phyloP scores from a whole-genome alignment of 2,329 filamentous ascomycete species.

The Sporothrix globosa region DNA sequence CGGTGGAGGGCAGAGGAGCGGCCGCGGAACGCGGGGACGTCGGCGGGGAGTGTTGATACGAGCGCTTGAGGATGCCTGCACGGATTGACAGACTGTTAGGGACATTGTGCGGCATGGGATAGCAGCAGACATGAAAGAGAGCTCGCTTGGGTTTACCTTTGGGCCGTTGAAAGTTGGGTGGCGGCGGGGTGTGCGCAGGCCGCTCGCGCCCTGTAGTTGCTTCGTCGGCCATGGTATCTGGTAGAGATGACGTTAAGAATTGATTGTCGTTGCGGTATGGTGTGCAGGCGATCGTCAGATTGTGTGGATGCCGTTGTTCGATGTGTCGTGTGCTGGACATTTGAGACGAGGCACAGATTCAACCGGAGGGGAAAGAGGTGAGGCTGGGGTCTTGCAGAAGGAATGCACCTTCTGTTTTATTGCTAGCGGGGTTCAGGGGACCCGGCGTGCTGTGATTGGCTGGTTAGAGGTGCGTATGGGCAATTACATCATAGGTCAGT shows the following conservation, averaged over 20 bases:
- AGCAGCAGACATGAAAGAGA: not conserved
- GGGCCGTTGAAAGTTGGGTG: slow-evolving; percentile 49
- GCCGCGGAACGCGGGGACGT: slow-evolving; percentile 47
- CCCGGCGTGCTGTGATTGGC: not conserved
- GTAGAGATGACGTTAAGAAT: not conserved
- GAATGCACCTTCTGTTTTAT: slow-evolving; percentile 14
- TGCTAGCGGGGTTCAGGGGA: slow-evolving; percentile 15
- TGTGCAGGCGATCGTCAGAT: not conserved
- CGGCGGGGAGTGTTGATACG: slow-evolving; percentile 66
- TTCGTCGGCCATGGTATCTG: slow-evolving; percentile 26
- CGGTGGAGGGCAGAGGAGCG: slow-evolving; percentile 49
- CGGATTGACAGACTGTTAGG: not conserved
- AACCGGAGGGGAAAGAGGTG: not conserved
- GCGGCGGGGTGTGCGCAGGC: slow-evolving; percentile 48
- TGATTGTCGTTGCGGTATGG: no score
- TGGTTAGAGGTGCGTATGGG: not conserved
- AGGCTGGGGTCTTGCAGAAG: slow-evolving; percentile 1
- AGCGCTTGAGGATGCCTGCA: slow-evolving; percentile 94
- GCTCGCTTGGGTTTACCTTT: slow-evolving; percentile 46
- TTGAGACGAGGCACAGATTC: no score
- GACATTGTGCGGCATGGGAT: not conserved
- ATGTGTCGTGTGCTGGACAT: not conserved
- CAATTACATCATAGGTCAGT: slow-evolving; percentile 18
- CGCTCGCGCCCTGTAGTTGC: not conserved
- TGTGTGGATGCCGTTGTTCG: not conserved